Evolutionary conservation across 2,329 filamentous ascomycete genomes (phyloP), one percentile per base, ranked within the genome.

Genomic region (Apiospora kogelbergensis): DNA sequence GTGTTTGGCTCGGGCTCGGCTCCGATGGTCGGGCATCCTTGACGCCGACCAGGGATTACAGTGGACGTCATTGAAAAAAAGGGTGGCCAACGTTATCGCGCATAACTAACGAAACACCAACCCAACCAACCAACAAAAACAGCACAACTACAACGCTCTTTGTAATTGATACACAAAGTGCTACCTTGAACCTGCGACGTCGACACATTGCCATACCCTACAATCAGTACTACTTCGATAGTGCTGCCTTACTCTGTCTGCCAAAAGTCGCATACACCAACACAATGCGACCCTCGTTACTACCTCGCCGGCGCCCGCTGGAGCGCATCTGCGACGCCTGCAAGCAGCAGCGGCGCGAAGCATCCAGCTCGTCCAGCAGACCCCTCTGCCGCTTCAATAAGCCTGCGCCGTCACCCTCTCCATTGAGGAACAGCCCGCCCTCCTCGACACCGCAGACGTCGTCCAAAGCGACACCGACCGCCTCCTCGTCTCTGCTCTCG

Each of bases 321-420:
- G 70, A 69, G 67, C 77, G 76, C 65, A 68, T 77, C 64, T 77
- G 76, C 70, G 72, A 76, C 69, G 73, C 71, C 65, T 78, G 76
- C 68, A 72, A 70, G 53, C 74, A 71, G 15, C 73, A 71, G 20
- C 73, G 71, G 66, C 72, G 67, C 66, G 68, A 67, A 22, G 37
- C 65, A 53, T 48, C 48, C 20, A 63, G 64, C 22, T n/a, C 53
- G 30, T n/a, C 53, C 0, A 60, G 4, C 53, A 60, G 53, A 37
- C n/a, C 26, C 2, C n/a, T 60, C 53, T 10, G 26, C 30, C 7
- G n/a, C 5, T 37, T 60, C 20, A 60, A 20, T 20, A 60, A 60
- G 30, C 20, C 26, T 5, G n/a, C 30, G 7, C 10, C 30, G 7
- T 60, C 53, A 37, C 26, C 53, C 5, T 60, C 20, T 17, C 30